A percentile compares a stretch with the other conserved stretches of the same genome.
phyloP scores from a whole-genome alignment of 805 yeast genomes.

The Yarrowia sp. region DNA sequence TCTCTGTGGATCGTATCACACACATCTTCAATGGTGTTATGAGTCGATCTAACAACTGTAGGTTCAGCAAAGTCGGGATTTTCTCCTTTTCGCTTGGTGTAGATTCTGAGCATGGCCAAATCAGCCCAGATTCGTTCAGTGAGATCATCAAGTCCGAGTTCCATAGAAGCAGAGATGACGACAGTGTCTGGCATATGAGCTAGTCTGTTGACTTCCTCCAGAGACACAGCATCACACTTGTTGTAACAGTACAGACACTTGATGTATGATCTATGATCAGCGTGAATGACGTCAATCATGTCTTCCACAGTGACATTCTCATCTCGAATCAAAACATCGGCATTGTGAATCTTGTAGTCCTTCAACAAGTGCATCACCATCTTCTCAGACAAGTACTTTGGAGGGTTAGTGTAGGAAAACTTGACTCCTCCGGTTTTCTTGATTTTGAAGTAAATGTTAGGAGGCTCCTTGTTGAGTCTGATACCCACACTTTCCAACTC shows the following conservation, averaged over 20 bases:
- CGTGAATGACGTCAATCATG: conserved; percentile 86
- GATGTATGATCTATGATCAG: conserved; percentile 79
- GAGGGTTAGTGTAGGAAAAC: conserved; percentile 75
- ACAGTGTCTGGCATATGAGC: conserved; percentile 92
- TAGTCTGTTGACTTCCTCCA: conserved; percentile 88
- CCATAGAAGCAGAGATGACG: conserved; percentile 89
- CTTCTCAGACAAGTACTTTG: conserved; percentile 77
- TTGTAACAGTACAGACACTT: conserved; percentile 92
- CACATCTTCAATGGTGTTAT: conserved; percentile 77
- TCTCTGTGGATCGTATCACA: conserved; percentile 93
- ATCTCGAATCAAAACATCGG: conserved; percentile 87
- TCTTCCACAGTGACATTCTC: conserved; percentile 89
- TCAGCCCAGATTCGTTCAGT: conserved; percentile 93
- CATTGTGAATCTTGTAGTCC: conserved; percentile 88
- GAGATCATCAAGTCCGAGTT: conserved; percentile 80
- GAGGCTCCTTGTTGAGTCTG: conserved; percentile 75
- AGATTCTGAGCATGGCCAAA: conserved; percentile 72
- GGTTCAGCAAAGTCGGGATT: conserved; percentile 84
- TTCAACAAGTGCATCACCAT: conserved; percentile 71
- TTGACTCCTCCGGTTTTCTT: conserved; percentile 93
- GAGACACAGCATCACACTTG: conserved; percentile 90
- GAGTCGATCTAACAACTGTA: conserved; percentile 74
- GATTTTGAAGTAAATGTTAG: conserved; percentile 72
- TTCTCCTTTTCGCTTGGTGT: conserved; percentile 80
- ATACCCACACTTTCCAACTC: conserved; percentile 95